Evolutionary conservation across 306 rosid species (phyloP), one percentile per base, ranked within the genome.

Genomic region (Cicer yamashitae): DNA sequence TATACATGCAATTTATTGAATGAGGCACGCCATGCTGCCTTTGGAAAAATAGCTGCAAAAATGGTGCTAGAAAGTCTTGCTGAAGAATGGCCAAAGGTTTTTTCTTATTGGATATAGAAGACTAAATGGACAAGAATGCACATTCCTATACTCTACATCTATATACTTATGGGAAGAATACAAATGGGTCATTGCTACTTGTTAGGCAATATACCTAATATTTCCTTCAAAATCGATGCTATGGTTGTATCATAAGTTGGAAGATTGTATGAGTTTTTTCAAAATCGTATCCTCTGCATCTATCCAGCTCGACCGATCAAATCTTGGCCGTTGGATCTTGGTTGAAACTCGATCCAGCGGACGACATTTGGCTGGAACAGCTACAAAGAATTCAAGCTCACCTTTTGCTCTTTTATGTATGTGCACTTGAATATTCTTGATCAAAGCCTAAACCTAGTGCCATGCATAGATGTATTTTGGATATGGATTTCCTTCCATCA

Each of bases 21-120:
- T 72, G 83, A 60, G 45, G 96, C 93, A 7, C 90, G 87, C n/a
- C 98, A 93, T 71, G 84, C 85, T 1, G 91, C 96, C 63, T 91
- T 93, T 58, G 96, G 98, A 40, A 84, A 86, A 84, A 85, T 87
- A 84, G 90, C 98, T 30, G 96, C 98, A 5, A 38, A 59, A 53
- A 77, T 89, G 89, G 93, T 90, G 76, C 82, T 87, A 17, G 73
- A 57, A 56, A 78, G 85, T 81, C 86, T 82, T 15, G 13, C 56
- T 10, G 83, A 79, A 56, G 84, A 86, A 76, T 86, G 94, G 93
- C 87, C 90, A 48, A 77, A 86, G 92, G 96, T 93, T 25, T 62
- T 34, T 62, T 50, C 65, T 56, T 18, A 3, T 74, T 43, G 79
- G 61, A 77, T 43, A 41, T 7, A 48, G 1, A 63, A 30, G 17